Conservation (phyloP, 768 basidiomycete genomes). For the Neoboletus brunneissimus region DNA sequence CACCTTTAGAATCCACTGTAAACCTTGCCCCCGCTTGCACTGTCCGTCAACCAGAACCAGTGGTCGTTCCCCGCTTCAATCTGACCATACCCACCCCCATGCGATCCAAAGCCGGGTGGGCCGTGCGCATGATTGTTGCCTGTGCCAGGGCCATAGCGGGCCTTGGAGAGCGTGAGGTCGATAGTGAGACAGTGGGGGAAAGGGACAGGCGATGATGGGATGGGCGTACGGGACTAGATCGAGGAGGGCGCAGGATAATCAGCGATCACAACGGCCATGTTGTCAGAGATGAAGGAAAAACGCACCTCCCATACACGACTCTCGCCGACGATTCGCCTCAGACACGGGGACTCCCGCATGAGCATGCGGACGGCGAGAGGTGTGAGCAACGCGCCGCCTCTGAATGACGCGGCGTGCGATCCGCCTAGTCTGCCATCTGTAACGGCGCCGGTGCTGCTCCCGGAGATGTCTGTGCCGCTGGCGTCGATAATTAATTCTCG, state of each 20-base stretch:
- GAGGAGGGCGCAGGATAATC: background rate
- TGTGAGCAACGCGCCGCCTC: slow-evolving; percentile 34
- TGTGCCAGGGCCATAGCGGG: slow-evolving; percentile 11
- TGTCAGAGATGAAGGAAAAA: background rate
- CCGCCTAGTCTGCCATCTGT: background rate
- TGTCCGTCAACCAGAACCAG: slow-evolving; percentile 23
- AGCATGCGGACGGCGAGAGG: slow-evolving; percentile 39
- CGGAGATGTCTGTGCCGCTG: background rate
- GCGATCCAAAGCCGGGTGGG: slow-evolving; percentile 13
- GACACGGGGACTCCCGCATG: slow-evolving; percentile 39
- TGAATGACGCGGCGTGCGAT: background rate
- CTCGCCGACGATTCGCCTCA: slow-evolving; percentile 48
- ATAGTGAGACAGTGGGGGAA: slow-evolving; percentile 7
- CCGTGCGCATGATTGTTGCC: slow-evolving; percentile 14
- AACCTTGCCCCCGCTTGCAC: slow-evolving; percentile 8
- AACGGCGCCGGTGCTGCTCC: background rate
- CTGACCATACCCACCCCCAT: slow-evolving; percentile 19
- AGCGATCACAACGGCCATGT: background rate
- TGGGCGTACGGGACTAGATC: slow-evolving; percentile 16
- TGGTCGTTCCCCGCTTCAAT: slow-evolving; percentile 18
- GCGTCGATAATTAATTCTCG: slow-evolving; percentile 22
- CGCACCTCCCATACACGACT: slow-evolving; percentile 56
- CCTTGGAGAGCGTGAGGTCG: slow-evolving; percentile 11
- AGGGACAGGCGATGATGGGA: slow-evolving; percentile 5
- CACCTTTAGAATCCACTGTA: background rate